Conservation (phyloP, 306 rosid genomes). For the Lathyrus sativus region DNA sequence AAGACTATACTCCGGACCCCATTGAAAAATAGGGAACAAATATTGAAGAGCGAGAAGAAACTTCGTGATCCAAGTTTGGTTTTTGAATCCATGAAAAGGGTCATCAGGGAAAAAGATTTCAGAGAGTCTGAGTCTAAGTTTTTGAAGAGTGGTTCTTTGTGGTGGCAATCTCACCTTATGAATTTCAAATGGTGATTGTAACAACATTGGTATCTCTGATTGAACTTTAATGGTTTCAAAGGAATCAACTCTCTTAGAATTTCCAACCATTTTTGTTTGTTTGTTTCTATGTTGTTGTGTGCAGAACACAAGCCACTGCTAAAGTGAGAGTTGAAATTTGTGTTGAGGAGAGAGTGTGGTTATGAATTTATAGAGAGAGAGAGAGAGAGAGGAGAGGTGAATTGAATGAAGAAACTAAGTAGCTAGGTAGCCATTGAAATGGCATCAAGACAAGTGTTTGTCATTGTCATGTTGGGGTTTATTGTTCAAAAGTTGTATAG, state of each 20-base stretch:
- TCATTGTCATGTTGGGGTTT: slow-evolving; percentile 35
- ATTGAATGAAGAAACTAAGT: background rate
- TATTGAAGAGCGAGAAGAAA: slow-evolving; percentile 65
- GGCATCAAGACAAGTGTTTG: slow-evolving; percentile 16
- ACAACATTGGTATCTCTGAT: slow-evolving; percentile 40
- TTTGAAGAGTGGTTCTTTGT: slow-evolving; percentile 56
- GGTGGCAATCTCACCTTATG: slow-evolving; percentile 76
- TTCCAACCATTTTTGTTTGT: slow-evolving; percentile 54
- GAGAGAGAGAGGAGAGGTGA: background rate
- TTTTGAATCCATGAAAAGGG: slow-evolving; percentile 71
- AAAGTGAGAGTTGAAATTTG: background rate
- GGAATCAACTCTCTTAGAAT: slow-evolving; percentile 71
- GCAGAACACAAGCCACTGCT: slow-evolving; percentile 4
- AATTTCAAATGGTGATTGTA: slow-evolving; percentile 47
- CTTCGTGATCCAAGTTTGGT: slow-evolving; percentile 56
- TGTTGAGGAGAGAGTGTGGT: slow-evolving; percentile 7
- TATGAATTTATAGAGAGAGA: slow-evolving; percentile 58
- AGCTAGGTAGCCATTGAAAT: slow-evolving; percentile 7
- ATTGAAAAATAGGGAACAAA: slow-evolving; percentile 81
- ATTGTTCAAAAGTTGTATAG: slow-evolving; percentile 14
- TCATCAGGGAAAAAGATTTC: slow-evolving; percentile 93
- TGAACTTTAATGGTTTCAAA: slow-evolving; percentile 49
- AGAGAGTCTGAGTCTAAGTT: slow-evolving; percentile 63
- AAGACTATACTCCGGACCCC: slow-evolving; percentile 69
- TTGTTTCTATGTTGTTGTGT: slow-evolving; percentile 1